Base-by-base conservation (phyloP, 768 basidiomycete species). In the Phylloporus arenicola region DNA sequence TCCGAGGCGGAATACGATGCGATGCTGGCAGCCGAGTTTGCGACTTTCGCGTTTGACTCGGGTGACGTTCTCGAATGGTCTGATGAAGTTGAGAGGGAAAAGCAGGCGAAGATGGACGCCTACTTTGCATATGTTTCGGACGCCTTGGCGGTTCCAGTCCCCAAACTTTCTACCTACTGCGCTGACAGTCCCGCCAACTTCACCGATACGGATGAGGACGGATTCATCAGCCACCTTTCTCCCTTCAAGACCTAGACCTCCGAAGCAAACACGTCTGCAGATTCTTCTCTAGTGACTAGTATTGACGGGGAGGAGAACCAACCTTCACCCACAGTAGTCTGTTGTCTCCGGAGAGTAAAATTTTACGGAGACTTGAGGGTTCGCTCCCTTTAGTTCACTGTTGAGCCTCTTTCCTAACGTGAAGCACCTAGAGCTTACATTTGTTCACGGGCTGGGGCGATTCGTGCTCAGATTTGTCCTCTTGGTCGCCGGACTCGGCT, bases 21-120 rank as follows among this genome's bases (percentile, higher is more conserved):
- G 20, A 48, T 55, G 19, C 27, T 43, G 12, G 44, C 43, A 35
- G 29, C 52, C 30, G 56, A 59, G 25, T 49, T 56, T 45, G 45
- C 45, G 1, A 31, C 24, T 4, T 59, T 59, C 38, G 39, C 49
- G 6, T 40, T 58, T 30, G 27, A 48, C 35, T 54, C 52, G 39
- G 31, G 43, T n/a, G 45, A 50, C 29, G 20, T 55, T n/a, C 42
- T 52, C 10, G 57, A 55, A 19, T 58, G 57, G 57, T 42, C 48
- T 6, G 53, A 55, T 16, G 48, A 58, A 19, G 34, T 55, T 31
- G 57, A 58, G 45, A 50, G 6, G 27, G 30, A 39, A 42, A 50
- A 49, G 19, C 50, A 59, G 29, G 47, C 41, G 5, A 42, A 27
- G 50, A 55, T 51, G 47, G 53, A 58, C 25, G 42, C 45, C 12